Conservation (phyloP, 1,284 basidiomycete species). For the Cutaneotrichosporon sp. region DNA sequence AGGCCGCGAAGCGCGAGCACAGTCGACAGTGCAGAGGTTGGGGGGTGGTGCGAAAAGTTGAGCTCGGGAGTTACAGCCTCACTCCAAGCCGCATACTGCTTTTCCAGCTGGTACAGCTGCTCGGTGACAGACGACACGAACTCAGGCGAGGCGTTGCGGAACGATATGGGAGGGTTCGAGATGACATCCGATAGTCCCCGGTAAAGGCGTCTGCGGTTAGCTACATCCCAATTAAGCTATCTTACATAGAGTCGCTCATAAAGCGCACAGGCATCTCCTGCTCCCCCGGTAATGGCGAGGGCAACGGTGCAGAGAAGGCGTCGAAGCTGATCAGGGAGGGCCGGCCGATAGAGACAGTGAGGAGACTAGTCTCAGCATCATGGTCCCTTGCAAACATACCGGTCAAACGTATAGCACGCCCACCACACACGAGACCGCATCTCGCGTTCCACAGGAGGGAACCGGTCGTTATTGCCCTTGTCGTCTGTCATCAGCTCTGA, state of each 20-base stretch:
- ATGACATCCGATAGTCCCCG: slow-evolving; percentile 21
- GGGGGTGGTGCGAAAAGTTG: not conserved
- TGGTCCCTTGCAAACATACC: not conserved
- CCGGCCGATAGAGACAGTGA: slow-evolving; percentile 24
- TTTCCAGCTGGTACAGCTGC: slow-evolving; percentile 20
- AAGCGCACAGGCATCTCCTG: slow-evolving; percentile 10
- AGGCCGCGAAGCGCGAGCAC: slow-evolving; percentile 23
- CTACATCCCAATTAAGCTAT: not conserved
- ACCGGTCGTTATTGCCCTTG: not conserved
- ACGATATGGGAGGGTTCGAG: slow-evolving; percentile 16
- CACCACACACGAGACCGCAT: slow-evolving; percentile 27
- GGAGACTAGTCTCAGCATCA: slow-evolving; percentile 8
- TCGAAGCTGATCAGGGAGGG: slow-evolving; percentile 19
- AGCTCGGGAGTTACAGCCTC: slow-evolving; percentile 14
- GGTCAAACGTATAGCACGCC: slow-evolving; percentile 27
- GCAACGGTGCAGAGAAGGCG: slow-evolving; percentile 12
- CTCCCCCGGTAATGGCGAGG: slow-evolving; percentile 15
- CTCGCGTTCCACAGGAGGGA: slow-evolving; percentile 18
- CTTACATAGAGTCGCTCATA: slow-evolving; percentile 23
- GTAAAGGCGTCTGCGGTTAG: slow-evolving; percentile 20
- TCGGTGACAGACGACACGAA: slow-evolving; percentile 11
- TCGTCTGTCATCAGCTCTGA: slow-evolving; percentile 12
- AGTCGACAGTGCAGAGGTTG: slow-evolving; percentile 3
- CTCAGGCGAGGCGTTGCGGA: slow-evolving; percentile 6
- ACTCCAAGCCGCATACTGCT: slow-evolving; percentile 25